phyloP scores from a whole-genome alignment of 176 grass and related monocot species.

The Alopecurus myosuroides region DNA sequence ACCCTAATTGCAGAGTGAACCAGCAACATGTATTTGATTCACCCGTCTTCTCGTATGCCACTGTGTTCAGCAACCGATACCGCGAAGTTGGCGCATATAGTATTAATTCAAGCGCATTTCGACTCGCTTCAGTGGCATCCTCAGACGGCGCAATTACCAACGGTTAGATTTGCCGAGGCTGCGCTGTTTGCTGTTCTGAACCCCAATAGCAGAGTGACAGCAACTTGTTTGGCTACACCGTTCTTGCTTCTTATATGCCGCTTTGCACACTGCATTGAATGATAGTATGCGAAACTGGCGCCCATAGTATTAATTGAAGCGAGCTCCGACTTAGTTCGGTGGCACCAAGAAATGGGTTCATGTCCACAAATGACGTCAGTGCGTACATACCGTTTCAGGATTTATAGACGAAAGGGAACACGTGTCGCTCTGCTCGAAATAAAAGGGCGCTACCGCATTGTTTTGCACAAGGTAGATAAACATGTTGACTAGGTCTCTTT shows the following conservation, averaged over 20 bases:
- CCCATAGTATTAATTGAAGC: neutral
- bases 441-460: neutral
- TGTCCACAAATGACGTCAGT: neutral
- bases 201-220: neutral
- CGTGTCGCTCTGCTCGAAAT: neutral
- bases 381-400: neutral
- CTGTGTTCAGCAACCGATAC: neutral
- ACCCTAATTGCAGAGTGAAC: neutral
- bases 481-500: neutral
- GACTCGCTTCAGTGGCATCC: neutral
- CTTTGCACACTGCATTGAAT: neutral
- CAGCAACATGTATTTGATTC: neutral
- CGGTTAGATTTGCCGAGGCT: neutral
- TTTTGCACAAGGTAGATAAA: neutral
- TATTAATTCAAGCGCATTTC: neutral
- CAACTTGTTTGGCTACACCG: neutral
- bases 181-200: neutral
- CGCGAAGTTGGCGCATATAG: neutral
- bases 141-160: too few relatives aligned
- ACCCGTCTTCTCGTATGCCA: too few relatives aligned
- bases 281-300: neutral
- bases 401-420: neutral
- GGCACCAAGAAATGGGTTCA: neutral
- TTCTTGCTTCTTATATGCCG: neutral
- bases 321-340: neutral